A percentile compares a stretch with the other conserved stretches of the same genome.
phyloP scores from a whole-genome alignment of 176 grass and related monocot genomes.

The Aegilops tauschii region DNA sequence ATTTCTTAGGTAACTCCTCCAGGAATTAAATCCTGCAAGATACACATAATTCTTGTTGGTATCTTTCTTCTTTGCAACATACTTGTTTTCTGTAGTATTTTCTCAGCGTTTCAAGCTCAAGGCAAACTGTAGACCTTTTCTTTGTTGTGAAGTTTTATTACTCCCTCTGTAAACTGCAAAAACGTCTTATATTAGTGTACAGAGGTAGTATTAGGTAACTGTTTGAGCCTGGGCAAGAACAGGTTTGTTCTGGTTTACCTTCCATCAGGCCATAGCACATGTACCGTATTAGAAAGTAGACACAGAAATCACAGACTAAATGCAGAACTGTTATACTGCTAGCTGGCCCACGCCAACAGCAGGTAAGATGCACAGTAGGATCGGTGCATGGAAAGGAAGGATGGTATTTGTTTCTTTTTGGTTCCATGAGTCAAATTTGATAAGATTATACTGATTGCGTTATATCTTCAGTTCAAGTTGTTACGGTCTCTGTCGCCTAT shows the following conservation, averaged over 20 bases:
- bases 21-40: conserved; percentile 24
- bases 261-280: conserved; percentile 7
- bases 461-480: conserved; percentile 8
- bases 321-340: not conserved
- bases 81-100: not conserved
- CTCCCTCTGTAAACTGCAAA: not conserved
- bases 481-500: not conserved
- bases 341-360: not conserved
- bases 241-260: conserved; percentile 15
- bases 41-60: conserved; percentile 3
- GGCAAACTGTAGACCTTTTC: conserved; percentile 1
- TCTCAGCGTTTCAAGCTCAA: not conserved
- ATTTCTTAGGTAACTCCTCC: conserved; percentile 74
- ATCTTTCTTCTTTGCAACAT: conserved; percentile 4
- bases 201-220: not conserved
- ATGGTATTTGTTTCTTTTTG: not conserved
- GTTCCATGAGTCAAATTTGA: not conserved
- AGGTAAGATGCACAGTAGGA: not conserved
- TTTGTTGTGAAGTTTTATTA: conserved; percentile 11
- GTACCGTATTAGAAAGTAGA: not conserved
- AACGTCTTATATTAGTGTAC: not conserved
- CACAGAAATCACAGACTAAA: not conserved
- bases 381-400: not conserved
- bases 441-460: not conserved
- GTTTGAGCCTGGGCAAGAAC: not conserved